Conservation (phyloP, 2,329 filamentous ascomycete genomes). For the Acrodontium crateriforme region DNA sequence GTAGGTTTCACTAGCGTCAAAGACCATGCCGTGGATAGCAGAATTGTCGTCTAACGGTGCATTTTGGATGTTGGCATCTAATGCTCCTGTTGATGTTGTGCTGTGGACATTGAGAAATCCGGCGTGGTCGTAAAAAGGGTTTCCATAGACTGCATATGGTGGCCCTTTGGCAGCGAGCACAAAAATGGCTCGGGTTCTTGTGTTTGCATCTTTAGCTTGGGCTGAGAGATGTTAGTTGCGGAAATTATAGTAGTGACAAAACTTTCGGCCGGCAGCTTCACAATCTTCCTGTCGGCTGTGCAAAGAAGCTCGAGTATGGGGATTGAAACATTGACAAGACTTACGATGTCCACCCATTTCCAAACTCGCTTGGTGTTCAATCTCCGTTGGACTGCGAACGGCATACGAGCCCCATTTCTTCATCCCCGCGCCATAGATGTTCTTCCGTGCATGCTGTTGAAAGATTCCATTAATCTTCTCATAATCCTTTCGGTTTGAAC, state of each 20-base stretch:
- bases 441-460: constrained; percentile 59
- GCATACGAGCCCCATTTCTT: constrained; percentile 83
- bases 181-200: constrained; percentile 82
- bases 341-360: constrained; percentile 55
- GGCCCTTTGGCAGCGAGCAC: constrained; percentile 64
- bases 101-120: constrained; percentile 68
- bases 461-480: constrained; percentile 1
- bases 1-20: constrained; percentile 58
- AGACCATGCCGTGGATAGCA: constrained; percentile 72
- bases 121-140: constrained; percentile 79
- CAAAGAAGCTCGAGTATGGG: too few species aligned
- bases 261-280: too few species aligned
- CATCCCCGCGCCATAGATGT: constrained; percentile 81
- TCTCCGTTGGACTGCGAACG: constrained; percentile 61
- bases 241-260: too few species aligned
- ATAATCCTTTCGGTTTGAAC: background rate
- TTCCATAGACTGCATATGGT: constrained; percentile 74
- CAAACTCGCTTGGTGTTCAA: constrained; percentile 60
- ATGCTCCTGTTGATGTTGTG: constrained; percentile 41
- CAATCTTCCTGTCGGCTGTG: too few species aligned
- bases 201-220: constrained; percentile 51
- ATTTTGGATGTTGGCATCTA: constrained; percentile 55
- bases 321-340: constrained; percentile 35
- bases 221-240: constrained; percentile 33
- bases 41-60: constrained; percentile 56